A percentile compares a stretch with the other conserved stretches of the same genome.
These are phyloP conservation scores for Saccharomyces kudriavzevii DNA, from an alignment of 805 yeast species.

Conservation along the genomic window DNA sequence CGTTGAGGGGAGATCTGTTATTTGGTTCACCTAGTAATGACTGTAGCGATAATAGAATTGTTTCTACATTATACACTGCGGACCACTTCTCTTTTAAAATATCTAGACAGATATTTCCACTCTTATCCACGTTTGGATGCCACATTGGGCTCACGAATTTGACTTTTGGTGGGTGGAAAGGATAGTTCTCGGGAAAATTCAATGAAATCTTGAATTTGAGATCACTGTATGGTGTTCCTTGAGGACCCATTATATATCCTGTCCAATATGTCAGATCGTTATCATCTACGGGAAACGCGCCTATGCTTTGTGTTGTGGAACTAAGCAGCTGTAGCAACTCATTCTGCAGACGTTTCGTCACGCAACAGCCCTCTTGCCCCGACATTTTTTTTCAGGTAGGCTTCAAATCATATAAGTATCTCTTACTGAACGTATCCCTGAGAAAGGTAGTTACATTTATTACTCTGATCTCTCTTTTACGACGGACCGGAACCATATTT, in stretches of 20 bases:
- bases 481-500: neutral
- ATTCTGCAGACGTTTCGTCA: conserved; percentile 42
- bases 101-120: conserved; percentile 58
- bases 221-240: conserved; percentile 48
- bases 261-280: conserved; percentile 48
- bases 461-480: neutral
- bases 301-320: conserved; percentile 42
- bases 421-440: neutral
- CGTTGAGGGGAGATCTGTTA: conserved; percentile 46
- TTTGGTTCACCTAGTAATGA: conserved; percentile 58
- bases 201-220: conserved; percentile 44
- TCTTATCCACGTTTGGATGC: conserved; percentile 59
- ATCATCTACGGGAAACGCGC: conserved; percentile 49
- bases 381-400: neutral
- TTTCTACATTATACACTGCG: conserved; percentile 54
- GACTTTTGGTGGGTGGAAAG: conserved; percentile 50
- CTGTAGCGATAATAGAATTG: conserved; percentile 50
- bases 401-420: neutral
- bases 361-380: conserved; percentile 38
- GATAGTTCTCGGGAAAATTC: conserved; percentile 47
- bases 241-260: conserved; percentile 51
- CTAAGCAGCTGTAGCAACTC: conserved; percentile 48
- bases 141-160: conserved; percentile 52
- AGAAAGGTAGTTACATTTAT: too few relatives aligned
- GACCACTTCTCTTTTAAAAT: conserved; percentile 60